Conservation (phyloP, 768 basidiomycete species). For the Stropharia rugosoannulata region DNA sequence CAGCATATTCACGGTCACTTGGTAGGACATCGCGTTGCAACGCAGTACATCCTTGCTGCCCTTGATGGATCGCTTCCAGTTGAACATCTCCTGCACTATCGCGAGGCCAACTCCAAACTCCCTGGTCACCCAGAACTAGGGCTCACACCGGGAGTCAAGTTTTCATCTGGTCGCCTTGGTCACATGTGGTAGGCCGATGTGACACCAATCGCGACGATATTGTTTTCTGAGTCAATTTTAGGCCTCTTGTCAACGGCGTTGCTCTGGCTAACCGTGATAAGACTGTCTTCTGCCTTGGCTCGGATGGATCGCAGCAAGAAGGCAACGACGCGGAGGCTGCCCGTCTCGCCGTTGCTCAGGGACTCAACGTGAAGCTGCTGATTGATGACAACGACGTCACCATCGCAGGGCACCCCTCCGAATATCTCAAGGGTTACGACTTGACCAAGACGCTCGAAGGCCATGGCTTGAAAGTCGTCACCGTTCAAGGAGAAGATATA, state of each 20-base stretch:
- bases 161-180: slow-evolving; percentile 90
- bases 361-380: slow-evolving; percentile 80
- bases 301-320: slow-evolving; percentile 90
- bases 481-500: slow-evolving; percentile 75
- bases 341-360: slow-evolving; percentile 80
- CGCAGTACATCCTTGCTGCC: slow-evolving; percentile 82
- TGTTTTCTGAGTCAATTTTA: slow-evolving; percentile 13
- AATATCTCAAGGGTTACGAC: slow-evolving; percentile 81
- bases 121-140: slow-evolving; percentile 91
- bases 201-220: not conserved
- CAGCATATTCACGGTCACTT: not conserved
- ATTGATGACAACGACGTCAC: slow-evolving; percentile 93
- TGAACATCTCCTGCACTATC: slow-evolving; percentile 82
- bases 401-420: slow-evolving; percentile 87
- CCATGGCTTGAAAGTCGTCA: slow-evolving; percentile 78
- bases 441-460: slow-evolving; percentile 72
- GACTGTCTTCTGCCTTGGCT: slow-evolving; percentile 80
- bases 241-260: slow-evolving; percentile 82
- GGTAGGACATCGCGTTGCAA: slow-evolving; percentile 87
- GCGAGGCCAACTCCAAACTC: slow-evolving; percentile 82
- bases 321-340: slow-evolving; percentile 92
- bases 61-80: slow-evolving; percentile 69
- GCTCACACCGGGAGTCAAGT: slow-evolving; percentile 89
- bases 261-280: slow-evolving; percentile 78
- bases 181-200: slow-evolving; percentile 68